Evolutionary conservation across 73 alveolate species (phyloP).

Genomic region (Tetrahymena borealis): DNA sequence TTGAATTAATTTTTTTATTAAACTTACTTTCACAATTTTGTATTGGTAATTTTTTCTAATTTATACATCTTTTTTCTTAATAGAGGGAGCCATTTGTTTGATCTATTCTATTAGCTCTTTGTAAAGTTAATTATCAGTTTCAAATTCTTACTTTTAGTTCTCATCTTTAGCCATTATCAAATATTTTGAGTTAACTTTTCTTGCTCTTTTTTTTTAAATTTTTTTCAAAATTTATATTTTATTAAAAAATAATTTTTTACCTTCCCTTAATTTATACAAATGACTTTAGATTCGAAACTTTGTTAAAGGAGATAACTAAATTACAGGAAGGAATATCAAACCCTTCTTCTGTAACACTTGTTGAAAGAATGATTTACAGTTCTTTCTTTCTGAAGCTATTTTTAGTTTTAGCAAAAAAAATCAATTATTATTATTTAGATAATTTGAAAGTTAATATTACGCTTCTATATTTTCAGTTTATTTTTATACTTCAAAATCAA

Average conservation of each 20-base stretch:
- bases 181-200: background rate
- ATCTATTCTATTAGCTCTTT: background rate
- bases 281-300: background rate
- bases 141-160: background rate
- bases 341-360: constrained; percentile 44
- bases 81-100: background rate
- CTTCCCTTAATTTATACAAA: background rate
- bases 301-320: background rate
- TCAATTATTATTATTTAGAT: background rate
- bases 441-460: background rate
- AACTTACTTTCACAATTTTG: background rate
- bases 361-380: constrained; percentile 16
- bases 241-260: background rate
- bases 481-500: background rate
- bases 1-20: too few species aligned
- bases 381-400: constrained; percentile 8
- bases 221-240: background rate
- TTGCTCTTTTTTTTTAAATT: background rate
- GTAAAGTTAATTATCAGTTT: background rate
- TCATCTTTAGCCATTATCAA: background rate
- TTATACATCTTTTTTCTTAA: background rate
- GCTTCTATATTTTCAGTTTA: background rate
- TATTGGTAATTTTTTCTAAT: background rate
- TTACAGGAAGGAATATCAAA: constrained; percentile 32
- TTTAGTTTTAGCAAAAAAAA: too few species aligned